These are phyloP conservation scores for slime mould (Dictyostelium discoideum) DNA, from an alignment of 78 protist species.

Conservation along the genomic window dicty_2.7 NC_007089.4:5405501-5406000, in stretches of 20 bases:
- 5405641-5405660: too few species aligned
- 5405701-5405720: too few species aligned
- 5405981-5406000: not conserved
- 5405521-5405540: too few species aligned
- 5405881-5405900: not conserved
- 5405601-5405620: too few species aligned
- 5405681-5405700: too few species aligned
- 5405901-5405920: not conserved
- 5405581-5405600: not conserved
- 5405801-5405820: not conserved
- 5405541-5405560: too few species aligned
- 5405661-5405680: too few species aligned
- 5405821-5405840: not conserved
- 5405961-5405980: slow-evolving; percentile 13
- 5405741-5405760: too few species aligned
- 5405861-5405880: not conserved
- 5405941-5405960: not conserved
- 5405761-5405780: not conserved
- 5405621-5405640: too few species aligned
- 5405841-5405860: slow-evolving; percentile 6
- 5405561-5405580: too few species aligned
- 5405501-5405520: too few species aligned
- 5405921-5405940: not conserved
- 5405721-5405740: too few species aligned
- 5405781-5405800: not conserved